Evolutionary conservation across 495 filamentous ascomycete species (phyloP), one percentile per base, ranked within the genome.

Genomic region (Staphylotrichum longicolle): DNA sequence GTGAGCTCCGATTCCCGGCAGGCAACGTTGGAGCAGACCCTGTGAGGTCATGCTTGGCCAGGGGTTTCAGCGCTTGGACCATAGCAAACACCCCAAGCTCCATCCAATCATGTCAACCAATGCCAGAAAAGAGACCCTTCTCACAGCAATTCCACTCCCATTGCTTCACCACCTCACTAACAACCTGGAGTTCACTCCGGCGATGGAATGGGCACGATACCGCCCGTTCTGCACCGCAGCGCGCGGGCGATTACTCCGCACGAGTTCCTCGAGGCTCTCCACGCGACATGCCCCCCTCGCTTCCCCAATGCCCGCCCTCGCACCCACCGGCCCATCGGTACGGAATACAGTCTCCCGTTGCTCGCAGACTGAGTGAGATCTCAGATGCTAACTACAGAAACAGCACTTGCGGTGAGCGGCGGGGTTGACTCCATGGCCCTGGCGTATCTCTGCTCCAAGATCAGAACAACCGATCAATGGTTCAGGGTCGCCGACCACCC

Each of bases 341-440:
- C 20, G 20, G 20, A 27, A 27, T 27, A 64, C 40, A 27, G 20
- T 27, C 20, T 27, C 20, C 20, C 20, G 20, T 27, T 27, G 20
- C 20, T 27, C 20, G 20, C 20, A 27, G 20, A 27, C 20, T 27
- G 20, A 27, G 20, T 27, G 20, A 27, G 1, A 27, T 27, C 20
- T 27, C 20, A 27, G 20, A 27, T 27, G 20, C 20, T 27, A 27
- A 27, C 20, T 27, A 27, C 20, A 27, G 20, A 27, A 27, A 27
- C 15, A 95, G 93, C 83, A 58, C 75, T 97, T 34, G 93, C 93
- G 10, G 76, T 98, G 50, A 97, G 93, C 71, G 94, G 94, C 7
- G 94, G 94, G 14, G 89, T 94, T 12, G 94, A 98, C 68, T 98
- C 94, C 5, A 98, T 96, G 92, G 93, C 93, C 27, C 77, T 98